These are phyloP conservation scores for Cavenderia fasciculata DNA, from an alignment of 78 protist genomes.

Conservation along the genomic window DNA sequence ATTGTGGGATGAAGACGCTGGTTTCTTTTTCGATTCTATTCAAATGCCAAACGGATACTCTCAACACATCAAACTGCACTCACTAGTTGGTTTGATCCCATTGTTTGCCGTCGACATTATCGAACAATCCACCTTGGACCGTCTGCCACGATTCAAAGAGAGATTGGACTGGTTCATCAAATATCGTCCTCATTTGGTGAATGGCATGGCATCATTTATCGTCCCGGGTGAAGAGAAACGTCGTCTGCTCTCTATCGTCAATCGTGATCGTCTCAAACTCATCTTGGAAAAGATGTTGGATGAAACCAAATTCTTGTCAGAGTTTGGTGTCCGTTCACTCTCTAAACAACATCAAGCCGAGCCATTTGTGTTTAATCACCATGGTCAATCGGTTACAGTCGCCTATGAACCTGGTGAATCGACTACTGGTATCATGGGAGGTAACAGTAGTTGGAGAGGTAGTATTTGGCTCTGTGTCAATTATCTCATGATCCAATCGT, in stretches of 20 bases:
- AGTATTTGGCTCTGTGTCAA: constrained; percentile 87
- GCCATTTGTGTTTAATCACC: constrained; percentile 37
- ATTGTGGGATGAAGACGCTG: constrained; percentile 80
- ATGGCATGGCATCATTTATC: constrained; percentile 11
- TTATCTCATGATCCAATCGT: constrained; percentile 76
- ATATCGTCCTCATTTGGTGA: constrained; percentile 48
- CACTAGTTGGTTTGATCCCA: constrained; percentile 78
- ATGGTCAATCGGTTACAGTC: constrained; percentile 9
- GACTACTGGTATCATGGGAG: constrained; percentile 77
- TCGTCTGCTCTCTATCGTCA: constrained; percentile 59
- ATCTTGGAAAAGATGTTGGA: constrained; percentile 52
- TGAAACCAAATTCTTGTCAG: constrained; percentile 77
- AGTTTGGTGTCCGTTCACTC: constrained; percentile 82
- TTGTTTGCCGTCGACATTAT: constrained; percentile 56
- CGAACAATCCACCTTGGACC: constrained; percentile 11
- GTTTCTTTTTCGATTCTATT: constrained; percentile 82
- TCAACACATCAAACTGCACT: constrained; percentile 19
- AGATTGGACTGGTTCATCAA: constrained; percentile 80
- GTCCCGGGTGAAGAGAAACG: constrained; percentile 15
- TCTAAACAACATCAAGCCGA: constrained; percentile 48
- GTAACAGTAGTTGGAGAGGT: constrained; percentile 91
- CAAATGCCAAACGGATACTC: background rate
- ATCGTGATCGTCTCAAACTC: constrained; percentile 19
- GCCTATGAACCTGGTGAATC: constrained; percentile 76
- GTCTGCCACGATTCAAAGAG: constrained; percentile 69